Conservation (phyloP, 768 basidiomycete species). For the Mycena polygramma region DNA sequence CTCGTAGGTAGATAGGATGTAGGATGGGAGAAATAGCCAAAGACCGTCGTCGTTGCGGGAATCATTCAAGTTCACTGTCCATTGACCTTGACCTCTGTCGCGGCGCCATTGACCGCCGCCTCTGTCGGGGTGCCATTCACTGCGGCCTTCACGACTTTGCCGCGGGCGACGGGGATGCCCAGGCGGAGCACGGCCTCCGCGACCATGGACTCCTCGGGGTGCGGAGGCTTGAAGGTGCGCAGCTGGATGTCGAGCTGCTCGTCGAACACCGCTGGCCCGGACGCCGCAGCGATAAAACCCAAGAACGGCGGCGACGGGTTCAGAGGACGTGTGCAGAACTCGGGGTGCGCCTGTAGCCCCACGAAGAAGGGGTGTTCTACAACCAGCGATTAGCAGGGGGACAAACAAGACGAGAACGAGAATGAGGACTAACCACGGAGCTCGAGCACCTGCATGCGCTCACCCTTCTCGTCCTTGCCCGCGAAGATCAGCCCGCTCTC, state of each 20-base stretch:
- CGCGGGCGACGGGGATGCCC: conserved; percentile 29
- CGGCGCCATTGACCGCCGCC: no score
- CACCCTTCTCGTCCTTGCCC: conserved; percentile 95
- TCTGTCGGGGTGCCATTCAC: conserved; percentile 15
- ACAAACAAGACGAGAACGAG: not conserved
- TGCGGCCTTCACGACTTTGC: conserved; percentile 24
- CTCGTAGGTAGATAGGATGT: not conserved
- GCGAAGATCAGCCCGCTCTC: conserved; percentile 73
- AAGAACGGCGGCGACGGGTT: conserved; percentile 99
- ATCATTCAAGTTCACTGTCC: conserved; percentile 1
- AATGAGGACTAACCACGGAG: conserved; percentile 70
- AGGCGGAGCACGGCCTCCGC: conserved; percentile 66
- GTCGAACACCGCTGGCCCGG: conserved; percentile 63
- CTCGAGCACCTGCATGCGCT: conserved; percentile 98
- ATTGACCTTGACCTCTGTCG: not conserved
- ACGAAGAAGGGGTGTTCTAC: conserved; percentile 95
- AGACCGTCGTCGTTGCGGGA: no score
- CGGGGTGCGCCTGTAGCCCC: conserved; percentile 96
- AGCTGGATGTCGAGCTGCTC: conserved; percentile 82
- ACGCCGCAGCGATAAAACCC: conserved; percentile 91
- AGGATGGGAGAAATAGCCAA: no score
- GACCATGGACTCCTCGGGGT: conserved; percentile 82
- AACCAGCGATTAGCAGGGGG: conserved; percentile 5
- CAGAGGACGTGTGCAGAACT: conserved; percentile 97
- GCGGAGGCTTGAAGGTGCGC: conserved; percentile 75